Evolutionary conservation across 805 yeast species (phyloP).

Genomic region (Naumovozyma dairenensis): DNA sequence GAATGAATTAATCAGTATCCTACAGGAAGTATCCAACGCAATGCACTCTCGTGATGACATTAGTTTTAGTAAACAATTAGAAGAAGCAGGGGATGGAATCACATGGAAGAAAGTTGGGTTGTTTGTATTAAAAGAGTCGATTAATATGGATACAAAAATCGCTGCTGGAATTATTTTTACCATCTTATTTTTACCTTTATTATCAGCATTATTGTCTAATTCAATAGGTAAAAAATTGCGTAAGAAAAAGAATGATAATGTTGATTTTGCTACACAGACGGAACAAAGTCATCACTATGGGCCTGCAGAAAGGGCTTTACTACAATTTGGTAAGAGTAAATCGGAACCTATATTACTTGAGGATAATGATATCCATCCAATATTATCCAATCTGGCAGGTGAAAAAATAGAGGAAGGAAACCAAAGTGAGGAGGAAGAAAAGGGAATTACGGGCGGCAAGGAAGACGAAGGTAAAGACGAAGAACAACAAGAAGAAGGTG

Average conservation of each 20-base stretch:
- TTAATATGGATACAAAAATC: neutral
- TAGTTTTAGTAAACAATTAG: neutral
- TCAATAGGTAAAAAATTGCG: neutral
- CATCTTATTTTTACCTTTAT: neutral
- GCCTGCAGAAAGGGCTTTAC: slow-evolving; percentile 16
- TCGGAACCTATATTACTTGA: slow-evolving; percentile 10
- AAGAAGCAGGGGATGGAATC: neutral
- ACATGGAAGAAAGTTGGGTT: neutral
- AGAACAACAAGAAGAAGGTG: neutral
- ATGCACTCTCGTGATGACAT: neutral
- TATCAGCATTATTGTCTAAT: neutral
- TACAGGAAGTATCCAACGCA: neutral
- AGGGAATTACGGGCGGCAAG: no score
- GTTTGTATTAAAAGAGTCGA: neutral
- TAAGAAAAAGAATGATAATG: neutral
- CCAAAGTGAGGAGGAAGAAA: no score
- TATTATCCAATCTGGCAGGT: no score
- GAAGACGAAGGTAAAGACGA: slow-evolving; percentile 2
- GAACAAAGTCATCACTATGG: slow-evolving; percentile 4
- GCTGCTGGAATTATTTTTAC: neutral
- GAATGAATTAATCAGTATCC: neutral
- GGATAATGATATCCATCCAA: slow-evolving; percentile 3
- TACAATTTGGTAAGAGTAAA: slow-evolving; percentile 16
- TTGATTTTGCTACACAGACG: no score
- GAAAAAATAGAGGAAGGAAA: no score